Conservation (phyloP, 2,329 filamentous ascomycete species). For the Colletotrichum australisinense region DNA sequence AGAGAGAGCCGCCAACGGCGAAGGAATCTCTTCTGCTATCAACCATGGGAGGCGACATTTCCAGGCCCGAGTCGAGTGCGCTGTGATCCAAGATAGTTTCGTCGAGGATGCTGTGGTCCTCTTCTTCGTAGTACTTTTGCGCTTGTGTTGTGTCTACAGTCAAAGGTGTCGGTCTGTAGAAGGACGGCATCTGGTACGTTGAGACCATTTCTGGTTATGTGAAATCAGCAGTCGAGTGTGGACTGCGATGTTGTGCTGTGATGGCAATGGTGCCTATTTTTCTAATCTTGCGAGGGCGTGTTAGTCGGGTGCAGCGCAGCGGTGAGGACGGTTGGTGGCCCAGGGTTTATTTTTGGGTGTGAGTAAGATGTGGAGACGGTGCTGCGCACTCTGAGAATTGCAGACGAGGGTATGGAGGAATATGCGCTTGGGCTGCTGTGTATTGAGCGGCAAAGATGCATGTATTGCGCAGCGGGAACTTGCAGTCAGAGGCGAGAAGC, state of each 20-base stretch:
- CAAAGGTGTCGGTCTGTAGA: constrained; percentile 61
- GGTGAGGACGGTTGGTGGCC: constrained; percentile 26
- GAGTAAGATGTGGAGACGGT: constrained; percentile 32
- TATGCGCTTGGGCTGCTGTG: constrained; percentile 5
- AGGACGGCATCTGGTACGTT: constrained; percentile 62
- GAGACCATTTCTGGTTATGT: constrained; percentile 56
- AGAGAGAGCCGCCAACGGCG: constrained; percentile 66
- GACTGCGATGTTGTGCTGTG: constrained; percentile 27
- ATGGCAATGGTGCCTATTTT: constrained; percentile 26
- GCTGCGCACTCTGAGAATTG: constrained; percentile 25
- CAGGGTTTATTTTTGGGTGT: constrained; percentile 35
- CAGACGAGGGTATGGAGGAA: not conserved
- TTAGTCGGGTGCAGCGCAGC: constrained; percentile 35
- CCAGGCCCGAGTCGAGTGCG: constrained; percentile 69
- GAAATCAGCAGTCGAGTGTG: constrained; percentile 40
- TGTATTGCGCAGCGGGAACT: not conserved
- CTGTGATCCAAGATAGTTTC: constrained; percentile 70
- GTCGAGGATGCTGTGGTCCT: constrained; percentile 70
- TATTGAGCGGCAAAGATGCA: constrained; percentile 2
- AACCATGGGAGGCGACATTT: constrained; percentile 72
- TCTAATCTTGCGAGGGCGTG: constrained; percentile 21
- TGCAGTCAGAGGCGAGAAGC: constrained; percentile 8
- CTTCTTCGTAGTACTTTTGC: constrained; percentile 71
- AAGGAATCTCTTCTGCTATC: constrained; percentile 74
- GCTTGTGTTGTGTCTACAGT: constrained; percentile 65